Conservation (phyloP, 768 basidiomycete species). For the Mycena maculata region DNA sequence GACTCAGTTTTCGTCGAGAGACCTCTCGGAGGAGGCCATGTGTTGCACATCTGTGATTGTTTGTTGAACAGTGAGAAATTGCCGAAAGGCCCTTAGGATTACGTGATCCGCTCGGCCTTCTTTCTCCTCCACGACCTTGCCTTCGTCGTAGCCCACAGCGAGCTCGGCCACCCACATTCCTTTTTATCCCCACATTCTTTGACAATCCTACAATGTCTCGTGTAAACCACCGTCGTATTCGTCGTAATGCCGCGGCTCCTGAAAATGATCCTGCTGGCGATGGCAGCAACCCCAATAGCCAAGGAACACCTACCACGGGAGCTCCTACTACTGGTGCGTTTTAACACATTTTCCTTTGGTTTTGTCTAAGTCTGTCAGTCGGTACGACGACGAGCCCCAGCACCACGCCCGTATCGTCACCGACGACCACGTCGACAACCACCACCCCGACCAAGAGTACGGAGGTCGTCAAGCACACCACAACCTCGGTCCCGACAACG, state of each 20-base stretch:
- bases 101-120: not conserved
- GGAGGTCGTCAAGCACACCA: conserved; percentile 11
- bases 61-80: conserved; percentile 5
- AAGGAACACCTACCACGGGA: not conserved
- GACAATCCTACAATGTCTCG: conserved; percentile 17
- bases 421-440: not conserved
- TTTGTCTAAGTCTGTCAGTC: no score
- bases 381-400: not conserved
- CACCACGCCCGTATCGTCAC: conserved; percentile 24
- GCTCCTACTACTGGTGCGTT: not conserved
- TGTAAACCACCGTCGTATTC: conserved; percentile 23
- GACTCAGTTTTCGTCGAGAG: no score
- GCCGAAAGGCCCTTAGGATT: no score
- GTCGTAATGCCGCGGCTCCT: not conserved
- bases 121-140: conserved; percentile 2
- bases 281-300: not conserved
- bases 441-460: not conserved
- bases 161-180: conserved; percentile 34
- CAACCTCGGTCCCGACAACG: not conserved
- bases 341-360: no score
- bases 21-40: not conserved
- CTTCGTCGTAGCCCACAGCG: conserved; percentile 33
- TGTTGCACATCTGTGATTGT: not conserved
- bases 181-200: conserved; percentile 33
- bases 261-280: not conserved